Evolutionary conservation across 306 rosid genomes (phyloP), one percentile per base, ranked within the genome.

Genomic region (Rubus parviflorus): DNA sequence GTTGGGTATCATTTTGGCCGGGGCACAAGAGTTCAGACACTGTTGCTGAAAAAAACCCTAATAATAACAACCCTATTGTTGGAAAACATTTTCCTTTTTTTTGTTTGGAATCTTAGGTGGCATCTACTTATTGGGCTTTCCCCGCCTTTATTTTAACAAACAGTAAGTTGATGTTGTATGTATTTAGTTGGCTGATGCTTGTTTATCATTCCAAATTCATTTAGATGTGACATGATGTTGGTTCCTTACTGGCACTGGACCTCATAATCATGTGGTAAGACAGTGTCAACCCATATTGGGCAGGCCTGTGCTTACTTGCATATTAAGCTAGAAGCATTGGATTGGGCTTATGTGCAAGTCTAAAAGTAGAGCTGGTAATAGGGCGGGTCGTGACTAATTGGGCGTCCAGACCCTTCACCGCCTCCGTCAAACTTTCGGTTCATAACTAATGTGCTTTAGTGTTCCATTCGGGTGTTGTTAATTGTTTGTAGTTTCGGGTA

Each of bases 181-280:
- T 35, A 58, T 17, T 68, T 66, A 1, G 56, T 67, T 56, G 48
- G 54, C 63, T 47, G 75, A 72, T 77, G 58, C 68, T 77, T n/a
- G 77, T 63, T 83, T 75, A 87, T 87, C 51, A 87, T 87, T 76
- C 84, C 66, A 47, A 79, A 54, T 41, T 60, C n/a, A 53, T 68
- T 67, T 46, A 51, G 75, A 70, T 68, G 80, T 75, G 78, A 79
- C 75, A 20, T 60, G 49, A 14, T 67, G 76, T 57, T 63, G 62
- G 78, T 46, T 22, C n/a, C 12, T 49, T 22, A 2, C 19, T 3
- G 8, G 22, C 37, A 6, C 19, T 47, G 74, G 45, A 14, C 13
- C 54, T 70, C 45, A 25, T 25, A 30, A 9, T 68, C 53, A 19
- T 4, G 63, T 48, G 43, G 6, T 15, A 3, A 54, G 17, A 41